Base-by-base conservation (phyloP, 768 basidiomycete species). In the Tulasnella sp. region DNA sequence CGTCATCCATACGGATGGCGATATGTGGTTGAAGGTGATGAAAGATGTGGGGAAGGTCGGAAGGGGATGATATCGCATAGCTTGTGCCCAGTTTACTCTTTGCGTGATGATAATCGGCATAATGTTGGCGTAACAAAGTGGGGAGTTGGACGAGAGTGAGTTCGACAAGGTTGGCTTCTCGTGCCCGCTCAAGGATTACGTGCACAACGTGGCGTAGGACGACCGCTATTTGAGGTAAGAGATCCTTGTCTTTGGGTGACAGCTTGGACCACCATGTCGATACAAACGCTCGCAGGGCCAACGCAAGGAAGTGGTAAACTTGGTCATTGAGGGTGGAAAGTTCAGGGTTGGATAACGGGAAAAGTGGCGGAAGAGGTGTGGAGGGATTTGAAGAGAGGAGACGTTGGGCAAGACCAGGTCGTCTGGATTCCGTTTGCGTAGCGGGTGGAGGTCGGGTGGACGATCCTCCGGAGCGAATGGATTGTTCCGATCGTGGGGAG, bases 241-340 rank as follows among this genome's bases (percentile, higher is more conserved):
- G 76, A 55, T 87, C 82, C 65, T 79, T 86, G 76, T 91, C 88
- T 61, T 86, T 86, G 59, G 84, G 77, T 1, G 87, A 79, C 52
- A 91, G 75, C 64, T 80, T 86, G 31, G 83, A 74, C 85, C 88
- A 92, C 89, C 88, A 92, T 1, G 85, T 83, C 45, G 80, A 78
- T 35, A 92, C 79, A 64, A 76, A 84, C 5, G 86, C 86, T 32
- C 88, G 77, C 21, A 92, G 74, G 8, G 81, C 77, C 58, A 90
- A 81, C 0, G 89, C 87, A 31, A 89, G 73, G 58, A 89, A 74
- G 68, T 90, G 84, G 65, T 90, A 89, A 4, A 85, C 68, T 65
- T 85, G 84, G 4, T 75, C 72, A 56, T 77, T 75, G 58, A 91
- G 76, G 46, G 84, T 80, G 21, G 74, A 72, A 0, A 75, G 69